Evolutionary conservation across 176 grass and related monocot genomes (phyloP).

Genomic region (Phyllostachys edulis): DNA sequence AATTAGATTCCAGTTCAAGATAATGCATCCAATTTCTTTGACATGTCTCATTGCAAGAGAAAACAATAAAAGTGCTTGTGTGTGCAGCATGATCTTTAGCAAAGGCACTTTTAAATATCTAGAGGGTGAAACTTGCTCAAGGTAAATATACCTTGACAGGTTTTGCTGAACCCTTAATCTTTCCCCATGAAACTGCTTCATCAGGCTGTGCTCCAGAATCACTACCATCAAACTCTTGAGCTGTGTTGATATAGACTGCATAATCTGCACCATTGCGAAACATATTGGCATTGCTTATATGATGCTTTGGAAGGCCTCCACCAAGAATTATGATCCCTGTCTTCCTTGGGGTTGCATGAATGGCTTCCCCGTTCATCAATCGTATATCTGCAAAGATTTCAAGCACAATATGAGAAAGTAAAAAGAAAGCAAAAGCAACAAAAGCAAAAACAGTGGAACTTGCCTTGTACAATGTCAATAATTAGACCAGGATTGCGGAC

Average conservation of each 20-base stretch:
- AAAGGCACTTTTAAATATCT: not conserved
- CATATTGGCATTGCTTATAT: conserved; percentile 99
- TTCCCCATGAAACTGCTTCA: conserved; percentile 97
- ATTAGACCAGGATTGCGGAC: conserved; percentile 82
- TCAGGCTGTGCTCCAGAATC: conserved; percentile 91
- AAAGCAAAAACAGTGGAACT: conserved; percentile 3
- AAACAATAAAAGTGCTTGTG: not conserved
- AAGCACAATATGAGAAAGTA: not conserved
- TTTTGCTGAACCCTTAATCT: conserved; percentile 94
- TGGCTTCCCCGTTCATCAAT: conserved; percentile 87
- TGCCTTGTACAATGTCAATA: conserved; percentile 97
- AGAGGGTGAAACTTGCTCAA: not conserved
- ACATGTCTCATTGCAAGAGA: not conserved
- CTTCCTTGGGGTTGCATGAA: conserved; percentile 72
- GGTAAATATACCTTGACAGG: conserved; percentile 61
- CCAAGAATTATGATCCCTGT: conserved; percentile 89
- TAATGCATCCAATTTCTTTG: not conserved
- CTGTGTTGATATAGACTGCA: conserved; percentile 95
- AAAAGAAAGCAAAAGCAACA: not conserved
- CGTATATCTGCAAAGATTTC: conserved; percentile 62
- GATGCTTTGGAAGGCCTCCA: conserved; percentile 91
- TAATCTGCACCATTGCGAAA: conserved; percentile 91
- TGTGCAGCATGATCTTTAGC: not conserved
- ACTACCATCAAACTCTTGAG: conserved; percentile 97
- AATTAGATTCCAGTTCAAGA: not conserved